Evolutionary conservation across 2,329 filamentous ascomycete genomes (phyloP).

Genomic region (Paramyrothecium roridum): DNA sequence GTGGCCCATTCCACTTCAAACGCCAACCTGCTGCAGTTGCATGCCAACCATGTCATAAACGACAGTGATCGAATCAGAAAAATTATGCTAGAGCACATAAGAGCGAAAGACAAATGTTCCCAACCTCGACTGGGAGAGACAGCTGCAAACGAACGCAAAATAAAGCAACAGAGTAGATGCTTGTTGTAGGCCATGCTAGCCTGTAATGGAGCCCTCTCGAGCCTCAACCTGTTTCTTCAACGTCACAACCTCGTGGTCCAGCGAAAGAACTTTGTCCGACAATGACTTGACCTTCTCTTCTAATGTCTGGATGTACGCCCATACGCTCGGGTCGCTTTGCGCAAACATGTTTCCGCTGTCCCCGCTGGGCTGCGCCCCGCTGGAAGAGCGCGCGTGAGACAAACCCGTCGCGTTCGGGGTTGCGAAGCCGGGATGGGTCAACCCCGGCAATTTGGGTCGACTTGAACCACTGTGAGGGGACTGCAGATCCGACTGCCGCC

Average conservation of each 20-base stretch:
- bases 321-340: slow-evolving; percentile 59
- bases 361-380: slow-evolving; percentile 49
- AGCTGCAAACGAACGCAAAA: background rate
- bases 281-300: slow-evolving; percentile 50
- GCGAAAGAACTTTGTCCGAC: slow-evolving; percentile 27
- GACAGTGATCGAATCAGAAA: slow-evolving; percentile 7
- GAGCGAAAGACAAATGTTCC: background rate
- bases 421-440: slow-evolving; percentile 32
- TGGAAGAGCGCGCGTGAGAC: slow-evolving; percentile 35
- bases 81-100: slow-evolving; percentile 8
- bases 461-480: slow-evolving; percentile 47
- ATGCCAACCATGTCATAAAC: slow-evolving; percentile 19
- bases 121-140: background rate
- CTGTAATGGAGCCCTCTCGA: slow-evolving; percentile 17
- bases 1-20: slow-evolving; percentile 18
- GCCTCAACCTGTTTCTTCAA: slow-evolving; percentile 30
- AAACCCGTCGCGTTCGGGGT: slow-evolving; percentile 25
- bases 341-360: slow-evolving; percentile 68
- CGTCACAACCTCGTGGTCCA: slow-evolving; percentile 28
- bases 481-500: slow-evolving; percentile 53
- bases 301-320: slow-evolving; percentile 68
- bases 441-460: slow-evolving; percentile 32
- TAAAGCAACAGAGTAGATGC: background rate
- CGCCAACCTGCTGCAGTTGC: slow-evolving; percentile 18
- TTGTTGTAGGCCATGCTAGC: background rate